Percentiles rank a stretch among this genome's conserved stretches.
phyloP scores from a whole-genome alignment of 1,284 basidiomycete genomes.

The Xerocomus cyaneibrunnescens region DNA sequence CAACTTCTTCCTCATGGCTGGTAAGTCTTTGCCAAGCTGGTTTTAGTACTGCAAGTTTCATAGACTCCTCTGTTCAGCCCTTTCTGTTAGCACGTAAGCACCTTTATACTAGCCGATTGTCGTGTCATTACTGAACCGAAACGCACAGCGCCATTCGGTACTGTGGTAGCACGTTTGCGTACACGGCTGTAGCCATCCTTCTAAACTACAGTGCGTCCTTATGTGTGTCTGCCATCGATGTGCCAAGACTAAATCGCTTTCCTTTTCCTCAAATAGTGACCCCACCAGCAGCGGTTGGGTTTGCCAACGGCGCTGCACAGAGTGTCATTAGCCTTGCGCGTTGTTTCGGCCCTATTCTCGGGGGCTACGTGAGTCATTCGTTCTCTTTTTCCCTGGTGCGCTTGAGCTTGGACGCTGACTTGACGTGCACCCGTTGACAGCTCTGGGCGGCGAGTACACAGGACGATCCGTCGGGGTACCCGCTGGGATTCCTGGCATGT shows the following conservation, averaged over 20 bases:
- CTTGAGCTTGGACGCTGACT: background rate
- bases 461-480: slow-evolving; percentile 66
- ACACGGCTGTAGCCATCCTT: slow-evolving; percentile 76
- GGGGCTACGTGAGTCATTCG: slow-evolving; percentile 60
- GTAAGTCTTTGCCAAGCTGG: slow-evolving; percentile 40
- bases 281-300: slow-evolving; percentile 71
- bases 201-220: slow-evolving; percentile 70
- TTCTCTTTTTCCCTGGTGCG: background rate
- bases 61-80: slow-evolving; percentile 40
- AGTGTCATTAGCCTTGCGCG: slow-evolving; percentile 81
- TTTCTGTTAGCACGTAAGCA: slow-evolving; percentile 72
- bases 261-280: slow-evolving; percentile 54
- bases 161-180: slow-evolving; percentile 74
- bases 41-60: slow-evolving; percentile 2
- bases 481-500: slow-evolving; percentile 70
- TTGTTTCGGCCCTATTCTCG: slow-evolving; percentile 75
- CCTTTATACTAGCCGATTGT: background rate
- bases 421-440: slow-evolving; percentile 36
- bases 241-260: background rate
- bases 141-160: slow-evolving; percentile 63
- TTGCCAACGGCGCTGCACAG: slow-evolving; percentile 79
- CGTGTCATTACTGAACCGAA: slow-evolving; percentile 7
- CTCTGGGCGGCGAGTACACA: slow-evolving; percentile 75
- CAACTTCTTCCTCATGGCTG: slow-evolving; percentile 68
- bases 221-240: background rate